Base-by-base conservation (phyloP, 805 yeast genomes). In the Yueomyces sp. region DNA sequence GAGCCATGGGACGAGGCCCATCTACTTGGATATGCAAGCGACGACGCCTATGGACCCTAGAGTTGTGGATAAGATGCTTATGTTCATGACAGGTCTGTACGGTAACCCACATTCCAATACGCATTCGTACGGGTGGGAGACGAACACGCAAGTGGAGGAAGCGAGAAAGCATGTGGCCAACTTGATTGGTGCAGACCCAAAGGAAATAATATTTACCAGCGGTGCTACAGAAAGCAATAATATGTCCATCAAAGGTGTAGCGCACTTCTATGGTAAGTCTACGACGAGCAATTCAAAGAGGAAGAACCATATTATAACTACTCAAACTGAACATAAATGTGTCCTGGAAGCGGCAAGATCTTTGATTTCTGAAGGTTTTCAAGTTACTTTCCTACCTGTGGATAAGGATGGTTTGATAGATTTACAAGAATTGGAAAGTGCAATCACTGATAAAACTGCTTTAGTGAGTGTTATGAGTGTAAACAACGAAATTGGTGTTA, bases 221-320 rank as follows among this genome's bases (percentile, higher is more conserved):
- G 99, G 99, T 46, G 99, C 99, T 46, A 92, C 99, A 4, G 99
- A 92, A 64, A 79, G 92, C 40, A 92, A 92, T 68, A 92, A 94
- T 62, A 85, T 85, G 85, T 88, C 84, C 30, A 66, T 92, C 52
- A 92, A 92, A 66, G 99, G 99, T 59, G 94, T 92, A 12, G 90
- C 96, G 2, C 74, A 96, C 48, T 92, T 92, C 65, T 92, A 90
- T 69, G 75, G 77, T 47, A 84, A 82, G 57, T 81, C 90, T 38
- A 19, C 19, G 19, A 19, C 19, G 19, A 19, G 19, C 19, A 19
- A 19, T 19, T 19, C 19, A 19, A 19, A 19, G 19, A 19, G 19
- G 19, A 92, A 90, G 69, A 82, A 78, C 57, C 99, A 92, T 64
- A 82, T 92, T 54, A 88, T 92, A 61, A 92, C 99, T 28, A 78